These are phyloP conservation scores for Barnettozyma populi DNA, from an alignment of 805 yeast species.

Conservation along the genomic window DNA sequence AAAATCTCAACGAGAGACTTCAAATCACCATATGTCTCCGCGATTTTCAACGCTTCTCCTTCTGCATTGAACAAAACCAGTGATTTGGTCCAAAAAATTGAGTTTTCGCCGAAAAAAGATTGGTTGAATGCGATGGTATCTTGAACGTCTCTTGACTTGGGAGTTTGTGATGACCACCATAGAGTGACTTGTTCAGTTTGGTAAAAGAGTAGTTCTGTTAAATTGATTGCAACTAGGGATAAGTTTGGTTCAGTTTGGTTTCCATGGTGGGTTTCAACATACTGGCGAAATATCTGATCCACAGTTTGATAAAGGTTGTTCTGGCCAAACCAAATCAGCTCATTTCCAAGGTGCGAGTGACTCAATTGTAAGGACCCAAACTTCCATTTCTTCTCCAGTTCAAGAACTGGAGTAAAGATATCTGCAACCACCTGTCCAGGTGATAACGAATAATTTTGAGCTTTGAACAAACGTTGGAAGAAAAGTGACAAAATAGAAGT, in stretches of 20 bases:
- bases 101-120: slow-evolving; percentile 25
- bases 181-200: slow-evolving; percentile 28
- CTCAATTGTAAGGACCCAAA: slow-evolving; percentile 30
- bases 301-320: slow-evolving; percentile 33
- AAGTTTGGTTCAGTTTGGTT: slow-evolving; percentile 9
- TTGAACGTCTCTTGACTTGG: slow-evolving; percentile 20
- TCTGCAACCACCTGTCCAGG: slow-evolving; percentile 22
- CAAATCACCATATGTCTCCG: slow-evolving; percentile 64
- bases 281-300: slow-evolving; percentile 36
- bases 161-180: slow-evolving; percentile 27
- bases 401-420: slow-evolving; percentile 29
- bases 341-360: slow-evolving; percentile 24
- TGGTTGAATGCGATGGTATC: slow-evolving; percentile 16
- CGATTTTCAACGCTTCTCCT: slow-evolving; percentile 51
- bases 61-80: slow-evolving; percentile 46
- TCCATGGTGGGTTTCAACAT: slow-evolving; percentile 13
- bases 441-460: slow-evolving; percentile 14
- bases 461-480: slow-evolving; percentile 15
- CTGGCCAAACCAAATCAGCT: slow-evolving; percentile 45
- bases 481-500: slow-evolving; percentile 24
- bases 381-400: slow-evolving; percentile 35
- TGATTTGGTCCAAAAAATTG: slow-evolving; percentile 53
- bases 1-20: slow-evolving; percentile 52
- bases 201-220: slow-evolving; percentile 40
- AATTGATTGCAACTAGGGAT: slow-evolving; percentile 26